A percentile compares a stretch with the other conserved stretches of the same genome.
phyloP scores from a whole-genome alignment of 768 basidiomycete genomes.

The Trametes meyenii region DNA sequence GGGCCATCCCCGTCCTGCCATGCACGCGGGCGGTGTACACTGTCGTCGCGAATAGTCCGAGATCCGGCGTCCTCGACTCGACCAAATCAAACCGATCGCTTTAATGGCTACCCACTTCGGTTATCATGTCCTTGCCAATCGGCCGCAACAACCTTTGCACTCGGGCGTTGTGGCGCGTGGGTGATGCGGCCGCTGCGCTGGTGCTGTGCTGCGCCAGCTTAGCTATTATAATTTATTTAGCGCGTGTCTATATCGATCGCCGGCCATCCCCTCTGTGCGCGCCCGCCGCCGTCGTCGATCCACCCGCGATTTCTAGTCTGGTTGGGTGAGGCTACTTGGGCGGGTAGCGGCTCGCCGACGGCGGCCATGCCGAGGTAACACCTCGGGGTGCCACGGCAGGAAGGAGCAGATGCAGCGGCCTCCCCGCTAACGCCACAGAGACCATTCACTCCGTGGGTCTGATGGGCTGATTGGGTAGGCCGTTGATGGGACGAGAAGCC shows the following conservation, averaged over 20 bases:
- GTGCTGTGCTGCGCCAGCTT: not conserved
- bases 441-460: slow-evolving; percentile 20
- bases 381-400: slow-evolving; percentile 23
- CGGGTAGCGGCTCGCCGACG: not conserved
- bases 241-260: not conserved
- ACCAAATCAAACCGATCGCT: slow-evolving; percentile 14
- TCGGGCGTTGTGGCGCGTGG: slow-evolving; percentile 9
- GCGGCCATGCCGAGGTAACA: slow-evolving; percentile 18
- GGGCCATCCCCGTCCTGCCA: not conserved
- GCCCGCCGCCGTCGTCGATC: slow-evolving; percentile 1
- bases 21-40: slow-evolving; percentile 1
- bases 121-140: slow-evolving; percentile 17
- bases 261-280: not conserved
- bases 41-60: not conserved
- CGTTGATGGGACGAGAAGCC: slow-evolving; percentile 27
- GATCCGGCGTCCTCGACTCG: not conserved
- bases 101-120: slow-evolving; percentile 7
- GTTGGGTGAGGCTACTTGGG: not conserved
- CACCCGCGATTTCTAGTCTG: not conserved
- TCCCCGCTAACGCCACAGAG: slow-evolving; percentile 25
- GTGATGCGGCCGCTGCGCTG: not conserved
- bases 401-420: slow-evolving; percentile 13
- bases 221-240: too few relatives aligned
- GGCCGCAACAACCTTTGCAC: slow-evolving; percentile 7
- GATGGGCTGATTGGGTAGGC: slow-evolving; percentile 25